Evolutionary conservation across 2,329 filamentous ascomycete species (phyloP), one percentile per base, ranked within the genome.

Genomic region (Aspergillus eucalypticola): DNA sequence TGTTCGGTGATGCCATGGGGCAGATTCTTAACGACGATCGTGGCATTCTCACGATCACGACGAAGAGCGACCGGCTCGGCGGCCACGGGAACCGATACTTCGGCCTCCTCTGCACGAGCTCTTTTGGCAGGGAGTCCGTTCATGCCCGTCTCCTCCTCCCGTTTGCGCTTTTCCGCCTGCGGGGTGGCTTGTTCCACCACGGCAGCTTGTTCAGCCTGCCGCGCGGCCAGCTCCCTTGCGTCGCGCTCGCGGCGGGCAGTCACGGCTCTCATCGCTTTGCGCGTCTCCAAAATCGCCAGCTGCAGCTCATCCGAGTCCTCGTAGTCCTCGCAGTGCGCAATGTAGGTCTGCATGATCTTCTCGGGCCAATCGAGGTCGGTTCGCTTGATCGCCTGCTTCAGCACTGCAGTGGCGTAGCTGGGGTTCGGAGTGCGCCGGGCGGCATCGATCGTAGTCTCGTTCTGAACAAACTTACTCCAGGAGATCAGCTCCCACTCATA

Each of bases 1-100:
- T 86, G 88, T 69, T 91, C 87, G 0, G 87, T 87, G 0, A 88
- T 85, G 56, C 89, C 85, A 3, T 73, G 68, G 1, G 95, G 92
- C 23, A 99, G 78, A 66, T 92, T 90, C 54, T 85, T 88, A 3
- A 96, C 88, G 56, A 96, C 86, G 51, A 98, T 84, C 0, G 91
- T 93, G 0, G 92, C 89, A 74, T 98, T 90, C 72, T 99, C 95
- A 44, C 95, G 88, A 75, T 99, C 93, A 58, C 95, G 88, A 74
- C 91, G 94, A 29, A 82, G 75, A 29, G 79, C 73, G 60, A 63
- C 67, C 53, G 63, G 68, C 67, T 70, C 73, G 5, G 70, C 60
- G 32, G 53, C 32, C 15, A 72, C 72, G 19, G 70, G 69, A 10
- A 75, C 75, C 3, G 38, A 42, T 13, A 72, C 68, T 67, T 61